Conservation (phyloP, 371 early-diverging fungal genomes). For the Saksenaea vasiformis region DNA sequence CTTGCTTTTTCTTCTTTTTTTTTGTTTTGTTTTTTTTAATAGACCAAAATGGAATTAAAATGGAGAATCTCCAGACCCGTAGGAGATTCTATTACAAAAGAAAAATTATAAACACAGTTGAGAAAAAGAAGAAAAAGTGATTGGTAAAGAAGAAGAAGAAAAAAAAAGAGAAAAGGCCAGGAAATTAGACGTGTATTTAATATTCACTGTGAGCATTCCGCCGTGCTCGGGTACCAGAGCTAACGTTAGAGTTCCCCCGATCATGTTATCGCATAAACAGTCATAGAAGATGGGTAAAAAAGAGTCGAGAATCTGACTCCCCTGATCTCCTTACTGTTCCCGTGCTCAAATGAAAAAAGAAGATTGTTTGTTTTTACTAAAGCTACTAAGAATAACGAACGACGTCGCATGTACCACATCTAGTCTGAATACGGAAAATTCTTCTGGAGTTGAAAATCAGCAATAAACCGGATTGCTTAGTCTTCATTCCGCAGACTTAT, state of each 20-base stretch:
- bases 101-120: background rate
- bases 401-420: background rate
- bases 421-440: background rate
- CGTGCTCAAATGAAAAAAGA: constrained; percentile 3
- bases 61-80: too few species aligned
- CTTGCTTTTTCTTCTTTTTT: constrained; percentile 1
- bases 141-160: background rate
- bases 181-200: background rate
- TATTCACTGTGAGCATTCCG: background rate
- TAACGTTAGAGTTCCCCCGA: constrained; percentile 6
- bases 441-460: background rate
- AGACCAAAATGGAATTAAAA: too few species aligned
- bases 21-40: background rate
- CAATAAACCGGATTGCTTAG: background rate
- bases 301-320: constrained; percentile 8
- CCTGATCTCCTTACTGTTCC: constrained; percentile 29
- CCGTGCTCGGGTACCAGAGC: background rate
- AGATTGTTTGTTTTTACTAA: background rate
- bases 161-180: background rate
- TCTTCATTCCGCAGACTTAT: background rate
- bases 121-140: constrained; percentile 2
- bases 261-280: constrained; percentile 12
- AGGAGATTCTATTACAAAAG: background rate
- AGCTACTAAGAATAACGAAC: background rate
- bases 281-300: background rate